These are phyloP conservation scores for Cicer arietinum DNA, from an alignment of 306 rosid genomes.

Conservation along the genomic window DNA sequence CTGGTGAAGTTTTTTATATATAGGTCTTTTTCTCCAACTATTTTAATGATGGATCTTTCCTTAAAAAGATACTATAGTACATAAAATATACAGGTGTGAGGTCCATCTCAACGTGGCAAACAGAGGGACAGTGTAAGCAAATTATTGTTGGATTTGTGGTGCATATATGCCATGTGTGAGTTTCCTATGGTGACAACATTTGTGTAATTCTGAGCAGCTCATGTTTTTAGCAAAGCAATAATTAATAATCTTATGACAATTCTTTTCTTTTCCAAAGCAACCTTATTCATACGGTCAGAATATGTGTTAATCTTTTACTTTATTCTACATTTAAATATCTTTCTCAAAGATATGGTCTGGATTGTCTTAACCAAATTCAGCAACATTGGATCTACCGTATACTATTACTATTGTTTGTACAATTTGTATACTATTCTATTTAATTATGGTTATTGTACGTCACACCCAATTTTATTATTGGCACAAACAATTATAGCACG, in stretches of 20 bases:
- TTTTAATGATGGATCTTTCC: neutral
- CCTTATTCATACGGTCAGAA: conserved; percentile 13
- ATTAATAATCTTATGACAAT: neutral
- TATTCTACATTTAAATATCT: neutral
- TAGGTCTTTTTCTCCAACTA: neutral
- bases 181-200: conserved; percentile 8
- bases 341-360: conserved; percentile 33
- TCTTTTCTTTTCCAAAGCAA: conserved; percentile 41
- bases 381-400: neutral
- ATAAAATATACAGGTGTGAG: conserved; percentile 7
- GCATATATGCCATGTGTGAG: conserved; percentile 50
- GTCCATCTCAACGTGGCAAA: conserved; percentile 44
- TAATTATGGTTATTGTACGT: too few species aligned
- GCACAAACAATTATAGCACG: too few species aligned
- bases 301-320: neutral
- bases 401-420: too few species aligned
- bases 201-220: neutral
- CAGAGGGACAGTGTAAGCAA: conserved; percentile 53
- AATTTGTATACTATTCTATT: too few species aligned
- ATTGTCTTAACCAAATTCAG: conserved; percentile 27
- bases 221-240: neutral
- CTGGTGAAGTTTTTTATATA: neutral
- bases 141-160: conserved; percentile 48
- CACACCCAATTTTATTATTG: too few species aligned
- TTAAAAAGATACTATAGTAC: neutral